Conservation (phyloP, 2,329 filamentous ascomycete species). For the Sphaerulina musiva region DNA sequence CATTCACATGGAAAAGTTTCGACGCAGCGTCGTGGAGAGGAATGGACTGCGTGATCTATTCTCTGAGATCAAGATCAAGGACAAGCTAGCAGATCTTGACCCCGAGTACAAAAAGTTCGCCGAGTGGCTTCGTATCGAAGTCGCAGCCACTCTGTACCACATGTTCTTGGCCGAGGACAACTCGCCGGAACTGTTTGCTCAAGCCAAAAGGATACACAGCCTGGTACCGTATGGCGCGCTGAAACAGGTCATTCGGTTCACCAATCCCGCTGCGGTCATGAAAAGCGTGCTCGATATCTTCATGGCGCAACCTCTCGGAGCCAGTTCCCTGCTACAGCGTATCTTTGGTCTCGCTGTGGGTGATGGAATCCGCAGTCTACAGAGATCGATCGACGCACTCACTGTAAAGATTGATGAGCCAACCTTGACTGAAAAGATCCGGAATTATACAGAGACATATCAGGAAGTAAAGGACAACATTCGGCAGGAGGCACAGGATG, state of each 20-base stretch:
- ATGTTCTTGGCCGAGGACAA: constrained; percentile 97
- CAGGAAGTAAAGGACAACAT: constrained; percentile 70
- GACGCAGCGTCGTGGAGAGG: constrained; percentile 60
- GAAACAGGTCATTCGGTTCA: constrained; percentile 94
- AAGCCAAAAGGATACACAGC: constrained; percentile 89
- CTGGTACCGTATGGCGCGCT: constrained; percentile 86
- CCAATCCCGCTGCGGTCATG: constrained; percentile 96
- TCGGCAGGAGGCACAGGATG: constrained; percentile 62
- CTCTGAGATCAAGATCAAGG: constrained; percentile 83
- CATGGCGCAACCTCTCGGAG: constrained; percentile 87
- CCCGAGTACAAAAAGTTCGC: constrained; percentile 97
- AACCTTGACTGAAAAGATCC: constrained; percentile 72
- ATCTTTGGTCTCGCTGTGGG: constrained; percentile 89
- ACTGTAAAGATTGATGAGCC: constrained; percentile 72
- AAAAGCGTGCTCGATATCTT: constrained; percentile 91
- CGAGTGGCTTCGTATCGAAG: constrained; percentile 94
- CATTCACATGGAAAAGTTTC: constrained; percentile 88
- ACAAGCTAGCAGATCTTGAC: constrained; percentile 78
- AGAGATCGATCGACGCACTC: constrained; percentile 77
- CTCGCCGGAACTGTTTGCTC: constrained; percentile 89
- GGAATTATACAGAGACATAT: constrained; percentile 67
- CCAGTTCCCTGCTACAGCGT: constrained; percentile 82
- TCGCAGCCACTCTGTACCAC: constrained; percentile 94
- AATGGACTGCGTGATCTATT: constrained; percentile 92
- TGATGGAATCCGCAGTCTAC: constrained; percentile 80